These are phyloP conservation scores for Wickerhamiella lipophila DNA, from an alignment of 805 yeast species.

Conservation along the genomic window DNA sequence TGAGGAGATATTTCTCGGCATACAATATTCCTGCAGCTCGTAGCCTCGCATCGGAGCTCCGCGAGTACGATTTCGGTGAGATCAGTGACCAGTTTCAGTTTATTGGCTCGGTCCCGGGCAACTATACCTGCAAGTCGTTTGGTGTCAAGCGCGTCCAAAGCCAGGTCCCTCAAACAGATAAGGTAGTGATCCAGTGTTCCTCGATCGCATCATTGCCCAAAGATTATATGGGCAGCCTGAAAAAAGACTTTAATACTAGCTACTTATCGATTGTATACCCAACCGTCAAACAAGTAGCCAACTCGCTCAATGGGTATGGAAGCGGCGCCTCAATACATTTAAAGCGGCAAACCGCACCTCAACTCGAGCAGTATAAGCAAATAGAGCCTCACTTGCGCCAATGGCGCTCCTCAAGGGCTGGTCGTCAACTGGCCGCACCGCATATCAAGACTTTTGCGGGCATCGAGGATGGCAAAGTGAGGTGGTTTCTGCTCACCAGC, in stretches of 20 bases:
- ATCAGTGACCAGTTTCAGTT: slow-evolving; percentile 15
- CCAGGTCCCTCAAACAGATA: slow-evolving; percentile 12
- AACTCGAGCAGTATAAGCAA: slow-evolving; percentile 31
- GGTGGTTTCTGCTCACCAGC: slow-evolving; percentile 61
- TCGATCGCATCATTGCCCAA: slow-evolving; percentile 23
- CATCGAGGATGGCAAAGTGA: slow-evolving; percentile 27
- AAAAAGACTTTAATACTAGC: slow-evolving; percentile 22
- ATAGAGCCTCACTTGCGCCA: slow-evolving; percentile 34
- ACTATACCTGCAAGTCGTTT: slow-evolving; percentile 15
- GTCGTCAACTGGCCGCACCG: slow-evolving; percentile 34
- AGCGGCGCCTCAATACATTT: slow-evolving; percentile 43
- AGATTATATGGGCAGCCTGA: slow-evolving; percentile 12
- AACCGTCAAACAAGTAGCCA: slow-evolving; percentile 31
- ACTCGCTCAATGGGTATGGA: slow-evolving; percentile 34
- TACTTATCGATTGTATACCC: slow-evolving; percentile 36
- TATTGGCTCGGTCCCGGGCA: slow-evolving; percentile 27
- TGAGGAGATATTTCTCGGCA: slow-evolving; percentile 21
- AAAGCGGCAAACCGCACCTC: slow-evolving; percentile 25
- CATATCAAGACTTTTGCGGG: slow-evolving; percentile 60
- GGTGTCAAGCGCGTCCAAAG: slow-evolving; percentile 19
- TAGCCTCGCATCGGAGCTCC: slow-evolving; percentile 15
- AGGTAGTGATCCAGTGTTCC: slow-evolving; percentile 20
- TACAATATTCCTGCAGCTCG: slow-evolving; percentile 16
- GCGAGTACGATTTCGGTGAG: slow-evolving; percentile 22
- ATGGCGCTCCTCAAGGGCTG: slow-evolving; percentile 32